A percentile compares a stretch with the other conserved stretches of the same genome.
Evolutionary conservation across 106 monocot genomes (phyloP).

Genomic region (Narthecium ossifragum): DNA sequence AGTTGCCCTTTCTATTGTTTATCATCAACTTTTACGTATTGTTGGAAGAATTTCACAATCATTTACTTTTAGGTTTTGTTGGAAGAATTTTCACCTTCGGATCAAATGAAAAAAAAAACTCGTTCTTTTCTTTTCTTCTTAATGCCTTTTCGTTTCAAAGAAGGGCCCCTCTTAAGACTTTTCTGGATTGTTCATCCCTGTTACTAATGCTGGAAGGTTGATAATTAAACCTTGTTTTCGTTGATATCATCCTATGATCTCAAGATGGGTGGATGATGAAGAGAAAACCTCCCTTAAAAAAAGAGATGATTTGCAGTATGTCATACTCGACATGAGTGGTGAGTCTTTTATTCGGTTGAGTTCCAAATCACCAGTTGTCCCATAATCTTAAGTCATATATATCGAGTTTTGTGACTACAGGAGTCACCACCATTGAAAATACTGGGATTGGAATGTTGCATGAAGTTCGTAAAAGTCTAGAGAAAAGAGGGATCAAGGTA

Average conservation of each 20-base stretch:
- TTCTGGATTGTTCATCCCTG: no score
- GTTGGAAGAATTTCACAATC: no score
- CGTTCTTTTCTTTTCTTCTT: no score
- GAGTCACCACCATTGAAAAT: slow-evolving; percentile 59
- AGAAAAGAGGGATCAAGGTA: slow-evolving; percentile 50
- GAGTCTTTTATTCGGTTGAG: neutral
- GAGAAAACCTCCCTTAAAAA: slow-evolving; percentile 7
- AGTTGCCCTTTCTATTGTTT: no score
- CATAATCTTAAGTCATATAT: neutral
- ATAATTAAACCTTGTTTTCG: no score
- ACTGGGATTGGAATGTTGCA: slow-evolving; percentile 42
- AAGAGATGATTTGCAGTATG: slow-evolving; percentile 19
- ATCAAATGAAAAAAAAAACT: no score
- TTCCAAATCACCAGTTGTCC: neutral
- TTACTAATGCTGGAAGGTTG: no score
- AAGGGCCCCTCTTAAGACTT: no score
- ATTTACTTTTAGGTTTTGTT: no score
- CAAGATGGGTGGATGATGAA: slow-evolving; percentile 52
- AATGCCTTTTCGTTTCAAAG: no score
- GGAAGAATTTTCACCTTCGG: no score
- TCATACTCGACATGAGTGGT: slow-evolving; percentile 57
- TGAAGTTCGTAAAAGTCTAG: slow-evolving; percentile 35
- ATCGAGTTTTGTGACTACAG: slow-evolving; percentile 14
- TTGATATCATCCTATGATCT: slow-evolving; percentile 18
- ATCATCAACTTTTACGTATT: no score